Percentiles rank a stretch among this genome's conserved stretches.
Evolutionary conservation across 2,329 filamentous ascomycete genomes (phyloP).

Genomic region (Chrysoporthe deuterocubensis): DNA sequence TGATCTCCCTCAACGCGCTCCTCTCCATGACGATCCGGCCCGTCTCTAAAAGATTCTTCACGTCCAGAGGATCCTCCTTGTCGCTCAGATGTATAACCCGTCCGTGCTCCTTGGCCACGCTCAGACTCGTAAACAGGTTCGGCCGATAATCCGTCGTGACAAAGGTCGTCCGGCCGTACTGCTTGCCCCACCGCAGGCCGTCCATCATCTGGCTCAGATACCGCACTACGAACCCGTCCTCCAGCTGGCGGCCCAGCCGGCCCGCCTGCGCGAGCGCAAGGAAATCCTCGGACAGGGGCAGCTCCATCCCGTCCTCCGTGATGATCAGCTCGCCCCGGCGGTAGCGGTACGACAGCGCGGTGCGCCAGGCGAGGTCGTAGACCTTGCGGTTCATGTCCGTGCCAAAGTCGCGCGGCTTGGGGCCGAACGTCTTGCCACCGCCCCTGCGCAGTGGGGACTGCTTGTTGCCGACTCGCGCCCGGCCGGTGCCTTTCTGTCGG

Average conservation of each 20-base stretch:
- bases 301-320: slow-evolving; percentile 76
- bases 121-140: slow-evolving; percentile 69
- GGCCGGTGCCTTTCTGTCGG: slow-evolving; percentile 85
- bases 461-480: slow-evolving; percentile 76
- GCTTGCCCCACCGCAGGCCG: slow-evolving; percentile 70
- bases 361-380: slow-evolving; percentile 95
- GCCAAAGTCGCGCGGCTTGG: slow-evolving; percentile 87
- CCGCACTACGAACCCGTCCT: slow-evolving; percentile 55
- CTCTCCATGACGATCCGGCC: slow-evolving; percentile 87
- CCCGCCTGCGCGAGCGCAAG: slow-evolving; percentile 42
- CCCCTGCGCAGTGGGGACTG: slow-evolving; percentile 83
- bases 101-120: slow-evolving; percentile 66
- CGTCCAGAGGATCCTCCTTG: slow-evolving; percentile 64
- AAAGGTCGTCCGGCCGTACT: slow-evolving; percentile 73
- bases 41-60: slow-evolving; percentile 89
- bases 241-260: slow-evolving; percentile 43
- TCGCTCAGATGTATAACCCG: slow-evolving; percentile 72
- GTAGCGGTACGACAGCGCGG: slow-evolving; percentile 90
- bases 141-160: slow-evolving; percentile 67
- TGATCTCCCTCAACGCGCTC: slow-evolving; percentile 74
- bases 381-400: slow-evolving; percentile 84
- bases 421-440: slow-evolving; percentile 89
- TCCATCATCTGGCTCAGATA: slow-evolving; percentile 71
- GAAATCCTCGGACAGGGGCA: slow-evolving; percentile 60
- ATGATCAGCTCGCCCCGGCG: slow-evolving; percentile 84